phyloP scores from a whole-genome alignment of 441 rosid species.

The Sinapis alba region DNA sequence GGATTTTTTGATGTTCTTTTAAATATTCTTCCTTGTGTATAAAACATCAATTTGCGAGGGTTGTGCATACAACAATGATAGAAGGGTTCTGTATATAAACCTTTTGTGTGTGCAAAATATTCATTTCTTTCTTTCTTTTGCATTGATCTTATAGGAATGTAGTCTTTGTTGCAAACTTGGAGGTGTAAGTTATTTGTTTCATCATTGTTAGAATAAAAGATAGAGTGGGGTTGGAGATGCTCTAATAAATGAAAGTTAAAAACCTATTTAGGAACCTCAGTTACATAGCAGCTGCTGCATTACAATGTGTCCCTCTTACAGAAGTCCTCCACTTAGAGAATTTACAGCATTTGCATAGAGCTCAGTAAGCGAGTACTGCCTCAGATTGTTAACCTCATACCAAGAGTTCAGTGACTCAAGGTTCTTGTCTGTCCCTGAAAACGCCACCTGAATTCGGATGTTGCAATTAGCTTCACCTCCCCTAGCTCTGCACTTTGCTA shows the following conservation, averaged over 20 bases:
- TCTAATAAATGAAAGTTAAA: conserved; percentile 9
- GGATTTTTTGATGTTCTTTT: conserved; percentile 21
- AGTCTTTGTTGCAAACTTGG: conserved; percentile 5
- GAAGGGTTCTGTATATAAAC: conserved; percentile 36
- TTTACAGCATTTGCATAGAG: conserved; percentile 51
- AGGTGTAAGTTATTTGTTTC: conserved; percentile 6
- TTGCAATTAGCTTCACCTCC: conserved; percentile 61
- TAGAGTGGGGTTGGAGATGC: too few species aligned
- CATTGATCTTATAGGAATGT: conserved; percentile 11
- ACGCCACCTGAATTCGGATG: conserved; percentile 65
- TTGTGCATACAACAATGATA: conserved; percentile 27
- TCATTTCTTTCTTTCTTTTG: neutral
- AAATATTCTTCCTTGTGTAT: conserved; percentile 35
- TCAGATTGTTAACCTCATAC: conserved; percentile 78
- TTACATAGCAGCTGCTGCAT: conserved; percentile 13
- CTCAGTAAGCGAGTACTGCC: conserved; percentile 64
- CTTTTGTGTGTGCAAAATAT: neutral
- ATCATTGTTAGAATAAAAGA: too few species aligned
- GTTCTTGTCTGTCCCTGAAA: conserved; percentile 86
- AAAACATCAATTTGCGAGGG: conserved; percentile 29
- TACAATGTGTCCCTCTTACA: conserved; percentile 28
- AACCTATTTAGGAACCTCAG: conserved; percentile 18
- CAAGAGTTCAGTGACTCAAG: conserved; percentile 70
- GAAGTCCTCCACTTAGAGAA: conserved; percentile 31
- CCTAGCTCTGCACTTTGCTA: conserved; percentile 48